phyloP scores from a whole-genome alignment of 805 yeast species.

The Zygosaccharomyces bisporus region DNA sequence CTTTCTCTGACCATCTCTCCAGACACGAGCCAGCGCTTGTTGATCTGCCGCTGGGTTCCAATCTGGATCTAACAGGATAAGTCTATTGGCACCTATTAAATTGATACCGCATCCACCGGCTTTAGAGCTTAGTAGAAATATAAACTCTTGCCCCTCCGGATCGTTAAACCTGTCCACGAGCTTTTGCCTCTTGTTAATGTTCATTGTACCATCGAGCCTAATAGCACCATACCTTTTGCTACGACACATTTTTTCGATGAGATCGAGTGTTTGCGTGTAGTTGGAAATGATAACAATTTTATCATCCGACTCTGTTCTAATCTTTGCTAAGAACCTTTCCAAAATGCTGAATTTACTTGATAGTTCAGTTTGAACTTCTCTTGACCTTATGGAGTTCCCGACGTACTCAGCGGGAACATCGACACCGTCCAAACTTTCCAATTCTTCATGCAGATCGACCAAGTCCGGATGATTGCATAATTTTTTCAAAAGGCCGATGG shows the following conservation, averaged over 20 bases:
- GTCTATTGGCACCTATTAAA: conserved; percentile 90
- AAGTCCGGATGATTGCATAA: conserved; percentile 93
- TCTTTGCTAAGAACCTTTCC: conserved; percentile 76
- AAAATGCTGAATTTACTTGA: conserved; percentile 86
- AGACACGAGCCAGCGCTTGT: conserved; percentile 94
- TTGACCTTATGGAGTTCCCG: conserved; percentile 21
- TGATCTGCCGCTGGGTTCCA: conserved; percentile 99
- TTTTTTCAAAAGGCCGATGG: conserved; percentile 84
- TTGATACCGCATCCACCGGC: conserved; percentile 99
- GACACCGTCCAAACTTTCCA: conserved; percentile 54
- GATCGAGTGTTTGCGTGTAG: conserved; percentile 89
- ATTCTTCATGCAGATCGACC: conserved; percentile 66
- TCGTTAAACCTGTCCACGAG: conserved; percentile 88
- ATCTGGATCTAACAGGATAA: conserved; percentile 84
- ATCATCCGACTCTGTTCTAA: conserved; percentile 79
- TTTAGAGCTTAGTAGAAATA: conserved; percentile 85
- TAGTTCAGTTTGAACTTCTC: conserved; percentile 70
- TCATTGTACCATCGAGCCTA: conserved; percentile 90
- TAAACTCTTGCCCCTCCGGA: conserved; percentile 80
- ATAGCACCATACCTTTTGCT: conserved; percentile 66
- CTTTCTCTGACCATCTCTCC: conserved; percentile 99
- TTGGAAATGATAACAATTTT: conserved; percentile 93
- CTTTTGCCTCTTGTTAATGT: conserved; percentile 86
- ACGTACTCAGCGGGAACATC: conserved; percentile 69
- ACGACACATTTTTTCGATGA: conserved; percentile 85